phyloP scores from a whole-genome alignment of 2,329 filamentous ascomycete genomes.

The Coniochaeta hoffmannii region DNA sequence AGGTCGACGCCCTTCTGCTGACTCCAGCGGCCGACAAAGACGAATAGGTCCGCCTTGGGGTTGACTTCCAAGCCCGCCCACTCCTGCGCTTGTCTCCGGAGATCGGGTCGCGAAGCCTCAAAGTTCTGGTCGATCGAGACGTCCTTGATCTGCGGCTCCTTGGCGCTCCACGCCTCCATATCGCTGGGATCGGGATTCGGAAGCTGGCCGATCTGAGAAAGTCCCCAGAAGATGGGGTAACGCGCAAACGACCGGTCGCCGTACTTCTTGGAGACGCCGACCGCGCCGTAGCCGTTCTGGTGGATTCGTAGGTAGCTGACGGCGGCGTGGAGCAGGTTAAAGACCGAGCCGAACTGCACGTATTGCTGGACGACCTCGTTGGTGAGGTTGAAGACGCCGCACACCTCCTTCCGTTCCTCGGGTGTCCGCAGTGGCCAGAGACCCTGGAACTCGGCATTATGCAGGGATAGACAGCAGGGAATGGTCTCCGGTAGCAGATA shows the following conservation, averaged over 20 bases:
- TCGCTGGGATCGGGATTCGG: slow-evolving; percentile 59
- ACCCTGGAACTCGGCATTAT: slow-evolving; percentile 62
- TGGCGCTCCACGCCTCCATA: slow-evolving; percentile 39
- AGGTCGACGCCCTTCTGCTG: slow-evolving; percentile 61
- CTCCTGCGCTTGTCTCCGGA: slow-evolving; percentile 55
- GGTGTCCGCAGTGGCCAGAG: slow-evolving; percentile 57
- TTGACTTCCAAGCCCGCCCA: slow-evolving; percentile 58
- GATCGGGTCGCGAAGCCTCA: slow-evolving; percentile 43
- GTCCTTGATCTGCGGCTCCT: slow-evolving; percentile 23
- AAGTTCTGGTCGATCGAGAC: slow-evolving; percentile 47
- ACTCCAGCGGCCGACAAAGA: slow-evolving; percentile 61
- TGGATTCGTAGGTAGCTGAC: slow-evolving; percentile 2
- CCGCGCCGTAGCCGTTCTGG: slow-evolving; percentile 1
- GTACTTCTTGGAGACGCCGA: slow-evolving; percentile 3
- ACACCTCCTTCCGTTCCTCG: slow-evolving; percentile 55
- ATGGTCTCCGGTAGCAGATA: slow-evolving; percentile 55
- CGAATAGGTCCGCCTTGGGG: slow-evolving; percentile 53
- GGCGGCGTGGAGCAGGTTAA: background rate
- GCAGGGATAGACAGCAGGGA: slow-evolving; percentile 54
- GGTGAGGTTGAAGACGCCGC: slow-evolving; percentile 54
- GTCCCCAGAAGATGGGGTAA: slow-evolving; percentile 61
- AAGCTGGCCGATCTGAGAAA: slow-evolving; percentile 51
- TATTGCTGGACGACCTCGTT: slow-evolving; percentile 48
- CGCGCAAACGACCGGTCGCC: slow-evolving; percentile 32
- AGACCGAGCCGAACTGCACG: slow-evolving; percentile 41